These are phyloP conservation scores for Verbena officinalis DNA, from an alignment of 257 asterid genomes.

Conservation along the genomic window DNA sequence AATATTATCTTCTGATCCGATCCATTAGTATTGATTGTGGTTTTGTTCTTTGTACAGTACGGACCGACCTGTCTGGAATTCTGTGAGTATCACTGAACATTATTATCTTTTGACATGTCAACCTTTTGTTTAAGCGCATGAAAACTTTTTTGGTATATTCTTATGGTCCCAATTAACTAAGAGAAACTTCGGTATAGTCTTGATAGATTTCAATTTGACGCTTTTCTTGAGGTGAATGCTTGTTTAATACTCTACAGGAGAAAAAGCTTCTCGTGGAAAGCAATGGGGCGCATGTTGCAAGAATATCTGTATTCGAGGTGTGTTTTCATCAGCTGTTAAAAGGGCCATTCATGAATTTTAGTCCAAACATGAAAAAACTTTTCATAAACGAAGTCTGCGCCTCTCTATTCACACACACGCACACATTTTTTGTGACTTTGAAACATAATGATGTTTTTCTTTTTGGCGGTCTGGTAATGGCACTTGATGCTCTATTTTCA, in stretches of 20 bases:
- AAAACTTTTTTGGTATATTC: neutral
- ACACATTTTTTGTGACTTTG: neutral
- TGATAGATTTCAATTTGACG: constrained; percentile 15
- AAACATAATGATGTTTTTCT: constrained; percentile 9
- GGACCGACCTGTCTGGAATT: constrained; percentile 83
- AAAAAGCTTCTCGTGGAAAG: constrained; percentile 88
- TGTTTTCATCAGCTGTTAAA: constrained; percentile 26
- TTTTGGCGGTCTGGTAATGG: constrained; percentile 12
- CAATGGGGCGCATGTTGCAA: constrained; percentile 84
- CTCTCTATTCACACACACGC: neutral
- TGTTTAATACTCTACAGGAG: constrained; percentile 58
- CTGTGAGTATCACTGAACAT: constrained; percentile 67
- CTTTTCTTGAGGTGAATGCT: constrained; percentile 12
- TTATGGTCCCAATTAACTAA: constrained; percentile 1
- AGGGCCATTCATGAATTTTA: constrained; percentile 17
- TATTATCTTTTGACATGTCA: constrained; percentile 22
- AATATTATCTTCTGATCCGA: constrained; percentile 9
- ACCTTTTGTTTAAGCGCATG: constrained; percentile 22
- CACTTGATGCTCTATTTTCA: constrained; percentile 19
- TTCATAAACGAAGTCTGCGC: constrained; percentile 4
- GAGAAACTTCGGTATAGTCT: constrained; percentile 2
- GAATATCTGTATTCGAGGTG: constrained; percentile 94
- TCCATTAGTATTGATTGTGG: constrained; percentile 32
- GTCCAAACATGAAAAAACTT: constrained; percentile 16
- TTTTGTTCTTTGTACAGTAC: constrained; percentile 60